These are phyloP conservation scores for Ogataea dorogensis DNA, from an alignment of 805 yeast genomes.

Conservation along the genomic window DNA sequence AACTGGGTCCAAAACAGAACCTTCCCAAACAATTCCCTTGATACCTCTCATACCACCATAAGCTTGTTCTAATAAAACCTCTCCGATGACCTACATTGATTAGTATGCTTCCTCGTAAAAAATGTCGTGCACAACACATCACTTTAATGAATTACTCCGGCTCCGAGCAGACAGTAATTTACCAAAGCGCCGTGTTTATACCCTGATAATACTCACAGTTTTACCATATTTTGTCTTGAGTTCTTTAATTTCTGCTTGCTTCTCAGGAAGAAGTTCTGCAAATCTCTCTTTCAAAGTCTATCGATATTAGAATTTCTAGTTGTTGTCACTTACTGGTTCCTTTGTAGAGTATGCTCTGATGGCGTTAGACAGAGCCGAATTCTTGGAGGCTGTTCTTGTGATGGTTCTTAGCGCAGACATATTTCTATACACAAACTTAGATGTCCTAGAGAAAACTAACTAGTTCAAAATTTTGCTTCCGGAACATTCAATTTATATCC, in stretches of 20 bases:
- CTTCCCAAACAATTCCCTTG: conserved; percentile 85
- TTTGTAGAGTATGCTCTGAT: conserved; percentile 39
- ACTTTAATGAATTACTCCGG: conserved; percentile 7
- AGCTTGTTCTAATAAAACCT: conserved; percentile 73
- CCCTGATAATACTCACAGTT: conserved; percentile 47
- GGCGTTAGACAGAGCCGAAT: conserved; percentile 23
- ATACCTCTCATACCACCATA: conserved; percentile 93
- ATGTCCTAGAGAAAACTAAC: conserved; percentile 7
- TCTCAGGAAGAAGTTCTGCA: conserved; percentile 87
- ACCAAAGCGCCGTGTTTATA: conserved; percentile 1
- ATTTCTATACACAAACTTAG: conserved; percentile 10
- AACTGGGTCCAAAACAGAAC: conserved; percentile 78
- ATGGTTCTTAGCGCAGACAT: conserved; percentile 32
- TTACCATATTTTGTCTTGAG: conserved; percentile 90
- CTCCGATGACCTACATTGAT: conserved; percentile 53
- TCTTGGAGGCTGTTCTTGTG: conserved; percentile 30
- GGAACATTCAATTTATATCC: conserved; percentile 11
- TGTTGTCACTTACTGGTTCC: conserved; percentile 33
- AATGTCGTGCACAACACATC: conserved; percentile 4
- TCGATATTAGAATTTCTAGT: conserved; percentile 3
- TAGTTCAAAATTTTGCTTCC: conserved; percentile 7
- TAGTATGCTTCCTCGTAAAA: conserved; percentile 4
- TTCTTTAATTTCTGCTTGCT: conserved; percentile 86
- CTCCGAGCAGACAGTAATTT: conserved; percentile 2
- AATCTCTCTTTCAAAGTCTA: conserved; percentile 90